Evolutionary conservation across 192 early-diverging fungal species (phyloP), one percentile per base, ranked within the genome.

Genomic region (Umbelopsis vinacea): DNA sequence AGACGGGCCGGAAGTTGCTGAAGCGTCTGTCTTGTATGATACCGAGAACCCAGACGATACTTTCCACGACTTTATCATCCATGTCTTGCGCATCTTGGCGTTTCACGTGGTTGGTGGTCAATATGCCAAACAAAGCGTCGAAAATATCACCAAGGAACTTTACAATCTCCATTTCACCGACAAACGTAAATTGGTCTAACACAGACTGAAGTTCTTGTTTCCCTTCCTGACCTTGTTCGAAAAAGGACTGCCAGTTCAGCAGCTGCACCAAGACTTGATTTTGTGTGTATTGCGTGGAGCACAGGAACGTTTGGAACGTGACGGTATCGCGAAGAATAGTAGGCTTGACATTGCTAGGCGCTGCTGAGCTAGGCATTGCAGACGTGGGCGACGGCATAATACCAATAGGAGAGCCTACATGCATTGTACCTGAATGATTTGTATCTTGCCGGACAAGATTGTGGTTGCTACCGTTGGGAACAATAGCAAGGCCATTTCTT

Each of bases 201-300:
- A 87, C 71, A 2, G 68, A 73, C 35, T 74, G 78, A 68, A 87
- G 75, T 52, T 74, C 79, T 10, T 69, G 69, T n/a, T 52, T 40
- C 37, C 54, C 74, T 17, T 68, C 63, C 5, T 48, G 12, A 9
- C 69, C 75, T 54, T 75, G 69, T 19, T 66, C 57, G 48, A 70
- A 38, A 11, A 72, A 53, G 10, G 76, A 73, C 35, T 85, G 71
- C 92, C 92, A 93, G 53, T 89, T 82, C 22, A 92, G 63, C 23
- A 93, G 74, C 74, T 93, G 88, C 9, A 91, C 76, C 24, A 93
- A 68, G 2, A 83, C 70, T 6, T 82, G 79, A 43, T 86, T 86
- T 72, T 93, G 92, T 1, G 92, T 92, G 54, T 89, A 86, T 40
- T 76, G 75, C 4, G 89, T 91, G 9, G 88, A 91, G 57, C 85